phyloP scores from a whole-genome alignment of 2,329 filamentous ascomycete species.

The Cercospora sesami region DNA sequence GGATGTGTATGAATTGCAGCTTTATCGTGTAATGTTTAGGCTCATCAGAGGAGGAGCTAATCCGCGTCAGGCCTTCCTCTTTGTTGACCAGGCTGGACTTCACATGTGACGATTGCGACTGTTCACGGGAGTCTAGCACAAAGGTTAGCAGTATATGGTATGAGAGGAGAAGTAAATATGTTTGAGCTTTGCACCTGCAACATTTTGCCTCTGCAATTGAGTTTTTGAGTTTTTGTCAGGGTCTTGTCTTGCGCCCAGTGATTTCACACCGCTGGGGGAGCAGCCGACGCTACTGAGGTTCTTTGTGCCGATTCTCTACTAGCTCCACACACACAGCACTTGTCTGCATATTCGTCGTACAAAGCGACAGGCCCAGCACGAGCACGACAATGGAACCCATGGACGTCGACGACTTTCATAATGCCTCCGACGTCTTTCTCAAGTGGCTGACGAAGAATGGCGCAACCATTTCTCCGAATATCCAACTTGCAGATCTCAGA shows the following conservation, averaged over 20 bases:
- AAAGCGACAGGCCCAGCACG: not conserved
- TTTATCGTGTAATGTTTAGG: too few relatives aligned
- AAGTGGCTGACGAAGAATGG: conserved; percentile 58
- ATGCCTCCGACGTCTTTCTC: conserved; percentile 55
- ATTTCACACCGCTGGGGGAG: not conserved
- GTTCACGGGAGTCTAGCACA: not conserved
- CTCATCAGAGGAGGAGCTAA: too few relatives aligned
- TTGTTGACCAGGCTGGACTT: too few relatives aligned
- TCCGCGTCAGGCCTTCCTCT: too few relatives aligned
- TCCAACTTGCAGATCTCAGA: conserved; percentile 60
- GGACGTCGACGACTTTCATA: conserved; percentile 37
- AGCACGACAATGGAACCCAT: conserved; percentile 19
- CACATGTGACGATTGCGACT: too few relatives aligned
- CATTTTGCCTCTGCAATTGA: not conserved
- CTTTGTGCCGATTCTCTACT: conserved; percentile 9
- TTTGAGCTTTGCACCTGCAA: not conserved
- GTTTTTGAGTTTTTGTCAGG: conserved; percentile 2
- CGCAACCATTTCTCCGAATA: conserved; percentile 58
- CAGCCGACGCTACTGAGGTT: conserved; percentile 4
- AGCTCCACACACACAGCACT: conserved; percentile 13
- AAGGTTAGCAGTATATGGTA: not conserved
- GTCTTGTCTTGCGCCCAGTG: not conserved
- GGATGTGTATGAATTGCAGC: too few relatives aligned
- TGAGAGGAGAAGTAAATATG: not conserved
- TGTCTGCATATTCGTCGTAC: conserved; percentile 13